Percentiles rank a stretch among this genome's conserved stretches.
These are phyloP conservation scores for Magnusiomyces ingens DNA, from an alignment of 1,139 yeast species.

Conservation along the genomic window DNA sequence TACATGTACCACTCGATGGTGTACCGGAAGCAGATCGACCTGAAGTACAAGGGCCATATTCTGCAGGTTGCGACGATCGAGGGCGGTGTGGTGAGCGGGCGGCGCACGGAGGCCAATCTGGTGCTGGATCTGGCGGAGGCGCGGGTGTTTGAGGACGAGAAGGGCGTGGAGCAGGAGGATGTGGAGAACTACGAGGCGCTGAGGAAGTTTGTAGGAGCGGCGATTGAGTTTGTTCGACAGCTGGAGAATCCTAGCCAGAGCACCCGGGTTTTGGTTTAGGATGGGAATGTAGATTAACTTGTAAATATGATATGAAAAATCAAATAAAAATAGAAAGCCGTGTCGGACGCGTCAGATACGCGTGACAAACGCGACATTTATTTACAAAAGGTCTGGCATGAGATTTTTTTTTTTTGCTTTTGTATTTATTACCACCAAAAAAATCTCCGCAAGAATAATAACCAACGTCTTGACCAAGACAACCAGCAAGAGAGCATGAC, in stretches of 20 bases:
- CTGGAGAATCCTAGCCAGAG: neutral
- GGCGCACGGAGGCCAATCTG: conserved; percentile 43
- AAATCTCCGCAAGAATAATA: no score
- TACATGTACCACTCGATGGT: conserved; percentile 42
- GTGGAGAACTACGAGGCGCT: neutral
- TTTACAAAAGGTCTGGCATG: no score
- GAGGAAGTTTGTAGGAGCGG: neutral
- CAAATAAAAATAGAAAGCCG: no score
- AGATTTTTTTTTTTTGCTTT: no score
- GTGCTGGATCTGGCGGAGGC: conserved; percentile 33
- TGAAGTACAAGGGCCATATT: conserved; percentile 34
- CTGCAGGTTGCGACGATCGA: conserved; percentile 46
- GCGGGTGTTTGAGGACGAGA: neutral
- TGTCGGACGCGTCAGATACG: no score
- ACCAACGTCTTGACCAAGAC: no score
- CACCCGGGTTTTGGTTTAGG: no score
- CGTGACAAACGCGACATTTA: no score
- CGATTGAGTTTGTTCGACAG: neutral
- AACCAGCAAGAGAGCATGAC: no score
- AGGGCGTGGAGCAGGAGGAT: neutral
- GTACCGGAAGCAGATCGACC: conserved; percentile 42
- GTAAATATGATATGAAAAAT: no score
- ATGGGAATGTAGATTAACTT: no score
- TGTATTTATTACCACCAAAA: no score
- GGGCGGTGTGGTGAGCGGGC: conserved; percentile 53